phyloP scores from a whole-genome alignment of 306 rosid species.

The Coriaria nepalensis region DNA sequence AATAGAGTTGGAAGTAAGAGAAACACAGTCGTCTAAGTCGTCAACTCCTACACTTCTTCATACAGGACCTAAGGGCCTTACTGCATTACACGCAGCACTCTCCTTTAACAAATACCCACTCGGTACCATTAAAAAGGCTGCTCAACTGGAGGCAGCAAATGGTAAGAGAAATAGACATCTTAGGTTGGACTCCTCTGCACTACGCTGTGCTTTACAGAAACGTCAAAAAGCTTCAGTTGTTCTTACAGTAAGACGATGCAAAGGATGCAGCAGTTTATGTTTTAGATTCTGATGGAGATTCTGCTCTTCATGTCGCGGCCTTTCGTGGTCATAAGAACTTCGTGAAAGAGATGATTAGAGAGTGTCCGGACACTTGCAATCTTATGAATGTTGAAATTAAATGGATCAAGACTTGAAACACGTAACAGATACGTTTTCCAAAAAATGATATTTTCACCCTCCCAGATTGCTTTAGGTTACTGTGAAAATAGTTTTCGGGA shows the following conservation, averaged over 20 bases:
- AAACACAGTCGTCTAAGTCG: too few species aligned
- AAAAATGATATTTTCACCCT: too few species aligned
- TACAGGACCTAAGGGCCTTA: conserved; percentile 7
- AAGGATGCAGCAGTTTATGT: not conserved
- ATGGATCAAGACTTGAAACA: too few species aligned
- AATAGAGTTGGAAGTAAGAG: too few species aligned
- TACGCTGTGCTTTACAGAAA: conserved; percentile 5
- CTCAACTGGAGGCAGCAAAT: not conserved
- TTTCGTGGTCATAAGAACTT: not conserved
- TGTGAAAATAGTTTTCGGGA: too few species aligned
- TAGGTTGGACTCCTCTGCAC: conserved; percentile 6
- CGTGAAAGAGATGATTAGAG: not conserved
- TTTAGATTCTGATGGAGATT: not conserved
- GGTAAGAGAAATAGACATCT: not conserved
- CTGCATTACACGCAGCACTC: not conserved
- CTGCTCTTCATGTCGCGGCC: conserved; percentile 8
- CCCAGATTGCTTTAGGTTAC: too few species aligned
- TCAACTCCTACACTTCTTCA: not conserved
- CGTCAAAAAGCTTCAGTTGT: not conserved
- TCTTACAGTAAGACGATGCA: not conserved
- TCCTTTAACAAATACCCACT: not conserved
- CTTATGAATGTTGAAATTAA: too few species aligned
- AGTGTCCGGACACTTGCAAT: conserved; percentile 1
- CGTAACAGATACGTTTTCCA: too few species aligned
- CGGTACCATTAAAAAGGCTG: not conserved